Evolutionary conservation across 2,329 filamentous ascomycete genomes (phyloP), one percentile per base, ranked within the genome.

Genomic region (Trichophyton mentagrophytes): DNA sequence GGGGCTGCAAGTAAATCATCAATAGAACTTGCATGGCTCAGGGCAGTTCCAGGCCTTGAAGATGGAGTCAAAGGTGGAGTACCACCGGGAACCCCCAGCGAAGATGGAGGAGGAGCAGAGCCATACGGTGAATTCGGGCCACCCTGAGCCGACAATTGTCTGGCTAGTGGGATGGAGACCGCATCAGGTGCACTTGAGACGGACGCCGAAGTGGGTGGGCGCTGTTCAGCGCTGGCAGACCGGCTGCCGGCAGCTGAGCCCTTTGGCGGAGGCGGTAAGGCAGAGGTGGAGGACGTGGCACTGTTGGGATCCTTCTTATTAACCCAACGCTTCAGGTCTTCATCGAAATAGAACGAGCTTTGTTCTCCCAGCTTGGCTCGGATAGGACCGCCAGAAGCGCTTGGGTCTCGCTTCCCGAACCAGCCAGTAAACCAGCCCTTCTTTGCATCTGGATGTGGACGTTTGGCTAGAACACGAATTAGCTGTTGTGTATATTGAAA

Each of bases 251-350:
- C 79, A 60, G 72, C 76, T 46, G 77, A 76, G 4, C 78, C 81
- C 66, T 81, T 85, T 0, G 91, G 91, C 3, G 90, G 91, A 1
- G 93, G 91, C 0, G 92, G 88, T 0, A 90, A 85, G 1, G 85
- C 85, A 55, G 77, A 76, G 27, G 77, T 70, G n/a, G 77, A 74
- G 25, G 79, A 71, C 33, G 82, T 82, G 60, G 87, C 85, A 6
- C 83, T 81, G 13, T 77, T 77, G 11, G 86, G 86, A 9, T 84
- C 84, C 71, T 96, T 96, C 79, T 96, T 96, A 78, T 99, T 97
- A 71, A 99, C 81, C 95, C 95, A 99, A 71, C 93, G 90, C 78
- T 95, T 95, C 59, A 96, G 82, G n/a, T 96, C 89, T 1, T 90
- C 88, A 70, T 99, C 93, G 69, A 93, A 99, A 66, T 92, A 87